phyloP scores from a whole-genome alignment of 2,329 filamentous ascomycete genomes.

The Arthrobotrys pseudoclavata region DNA sequence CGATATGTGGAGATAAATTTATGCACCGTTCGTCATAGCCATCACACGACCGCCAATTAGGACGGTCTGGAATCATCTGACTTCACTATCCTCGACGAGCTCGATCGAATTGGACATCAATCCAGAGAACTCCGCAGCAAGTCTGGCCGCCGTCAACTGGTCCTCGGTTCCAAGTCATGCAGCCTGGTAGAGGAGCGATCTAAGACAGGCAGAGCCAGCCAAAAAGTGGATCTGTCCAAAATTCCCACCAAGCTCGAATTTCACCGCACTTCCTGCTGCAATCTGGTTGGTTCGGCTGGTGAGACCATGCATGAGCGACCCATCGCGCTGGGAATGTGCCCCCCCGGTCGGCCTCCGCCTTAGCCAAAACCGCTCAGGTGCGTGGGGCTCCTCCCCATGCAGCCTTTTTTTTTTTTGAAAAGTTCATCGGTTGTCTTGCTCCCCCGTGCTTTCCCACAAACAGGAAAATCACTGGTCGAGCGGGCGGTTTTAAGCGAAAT shows the following conservation, averaged over 20 bases:
- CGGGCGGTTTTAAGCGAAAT: constrained; percentile 60
- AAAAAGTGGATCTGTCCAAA: constrained; percentile 46
- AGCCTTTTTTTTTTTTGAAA: constrained; percentile 12
- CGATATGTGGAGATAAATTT: constrained; percentile 37
- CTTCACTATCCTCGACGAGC: constrained; percentile 45
- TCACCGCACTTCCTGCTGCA: constrained; percentile 46
- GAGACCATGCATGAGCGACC: constrained; percentile 60
- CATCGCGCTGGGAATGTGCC: constrained; percentile 59
- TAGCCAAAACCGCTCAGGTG: constrained; percentile 55
- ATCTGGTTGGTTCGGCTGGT: constrained; percentile 59
- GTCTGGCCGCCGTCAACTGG: constrained; percentile 38
- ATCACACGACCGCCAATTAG: constrained; percentile 47
- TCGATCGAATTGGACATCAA: constrained; percentile 28
- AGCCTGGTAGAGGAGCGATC: constrained; percentile 56
- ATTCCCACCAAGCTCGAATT: constrained; percentile 58
- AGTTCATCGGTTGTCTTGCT: constrained; percentile 38
- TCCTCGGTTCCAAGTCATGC: constrained; percentile 58
- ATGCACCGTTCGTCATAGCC: constrained; percentile 31
- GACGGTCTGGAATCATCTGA: constrained; percentile 56
- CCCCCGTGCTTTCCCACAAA: constrained; percentile 59
- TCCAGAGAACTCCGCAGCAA: constrained; percentile 17
- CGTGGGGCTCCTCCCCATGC: constrained; percentile 60
- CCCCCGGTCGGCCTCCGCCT: constrained; percentile 31
- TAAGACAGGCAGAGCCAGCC: constrained; percentile 54
- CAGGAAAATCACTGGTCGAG: constrained; percentile 52